Percentiles rank a stretch among this genome's conserved stretches.
phyloP scores from a whole-genome alignment of 768 basidiomycete genomes.

The Mycena alexandri region DNA sequence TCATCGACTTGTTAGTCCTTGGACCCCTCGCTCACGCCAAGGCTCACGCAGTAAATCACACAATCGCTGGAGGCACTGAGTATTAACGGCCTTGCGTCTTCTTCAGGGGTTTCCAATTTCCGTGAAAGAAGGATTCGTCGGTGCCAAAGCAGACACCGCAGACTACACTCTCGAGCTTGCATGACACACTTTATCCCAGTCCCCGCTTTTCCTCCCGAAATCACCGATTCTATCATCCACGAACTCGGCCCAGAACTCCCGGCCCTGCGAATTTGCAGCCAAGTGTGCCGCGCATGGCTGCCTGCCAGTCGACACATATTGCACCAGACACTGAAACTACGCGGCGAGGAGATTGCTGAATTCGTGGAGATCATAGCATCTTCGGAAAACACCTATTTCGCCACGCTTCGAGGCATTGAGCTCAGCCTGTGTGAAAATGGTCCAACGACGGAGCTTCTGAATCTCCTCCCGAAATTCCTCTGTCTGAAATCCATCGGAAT shows the following conservation, averaged over 20 bases:
- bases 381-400: slow-evolving; percentile 13
- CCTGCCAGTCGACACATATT: slow-evolving; percentile 14
- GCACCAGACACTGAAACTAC: background rate
- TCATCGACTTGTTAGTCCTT: too few species aligned
- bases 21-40: too few species aligned
- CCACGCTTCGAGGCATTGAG: background rate
- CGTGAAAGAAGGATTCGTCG: too few species aligned
- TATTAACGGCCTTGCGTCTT: too few species aligned
- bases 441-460: background rate
- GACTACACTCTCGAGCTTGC: too few species aligned
- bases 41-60: too few species aligned
- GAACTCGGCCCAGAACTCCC: background rate
- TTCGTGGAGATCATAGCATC: slow-evolving; percentile 3
- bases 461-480: slow-evolving; percentile 9
- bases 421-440: slow-evolving; percentile 10
- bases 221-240: slow-evolving; percentile 17
- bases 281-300: slow-evolving; percentile 12
- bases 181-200: background rate
- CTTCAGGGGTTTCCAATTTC: too few species aligned
- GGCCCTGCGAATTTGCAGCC: background rate
- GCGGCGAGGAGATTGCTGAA: slow-evolving; percentile 8
- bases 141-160: too few species aligned
- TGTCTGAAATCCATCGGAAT: background rate
- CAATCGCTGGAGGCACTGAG: too few species aligned
- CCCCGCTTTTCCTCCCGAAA: slow-evolving; percentile 18